These are phyloP conservation scores for Centrapalus pauciflorus DNA, from an alignment of 129 eudicot species.

Conservation along the genomic window DNA sequence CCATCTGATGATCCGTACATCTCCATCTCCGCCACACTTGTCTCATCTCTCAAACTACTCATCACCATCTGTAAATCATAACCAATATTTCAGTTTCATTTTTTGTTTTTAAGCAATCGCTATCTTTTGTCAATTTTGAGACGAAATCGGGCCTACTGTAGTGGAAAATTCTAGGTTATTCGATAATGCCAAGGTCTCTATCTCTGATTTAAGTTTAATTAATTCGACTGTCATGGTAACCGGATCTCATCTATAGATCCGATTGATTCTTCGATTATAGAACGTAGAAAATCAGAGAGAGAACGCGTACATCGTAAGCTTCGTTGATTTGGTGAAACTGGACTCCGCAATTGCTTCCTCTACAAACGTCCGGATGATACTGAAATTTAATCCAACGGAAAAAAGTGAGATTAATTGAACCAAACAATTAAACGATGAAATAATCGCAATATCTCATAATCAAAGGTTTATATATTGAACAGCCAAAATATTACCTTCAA, in stretches of 20 bases:
- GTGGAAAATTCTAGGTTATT: neutral
- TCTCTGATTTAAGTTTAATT: no score
- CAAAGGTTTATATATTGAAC: neutral
- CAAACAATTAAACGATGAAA: neutral
- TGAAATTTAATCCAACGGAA: slow-evolving; percentile 26
- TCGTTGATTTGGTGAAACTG: slow-evolving; percentile 73
- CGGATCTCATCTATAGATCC: neutral
- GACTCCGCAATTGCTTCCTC: slow-evolving; percentile 56
- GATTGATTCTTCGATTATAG: neutral
- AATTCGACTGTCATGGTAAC: no score
- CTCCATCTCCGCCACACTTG: slow-evolving; percentile 20
- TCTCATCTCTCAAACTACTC: slow-evolving; percentile 48
- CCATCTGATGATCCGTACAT: slow-evolving; percentile 28
- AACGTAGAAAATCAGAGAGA: neutral
- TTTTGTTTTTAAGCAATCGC: neutral
- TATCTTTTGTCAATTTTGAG: slow-evolving; percentile 10
- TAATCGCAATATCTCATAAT: neutral
- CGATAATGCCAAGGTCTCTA: no score
- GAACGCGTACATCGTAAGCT: slow-evolving; percentile 74
- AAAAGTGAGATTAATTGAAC: neutral
- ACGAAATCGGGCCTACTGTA: neutral
- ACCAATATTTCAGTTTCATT: slow-evolving; percentile 1
- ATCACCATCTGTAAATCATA: slow-evolving; percentile 51
- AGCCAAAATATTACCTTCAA: slow-evolving; percentile 44
- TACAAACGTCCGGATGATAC: slow-evolving; percentile 96